These are phyloP conservation scores for Apiospora rasikravindrae DNA, from an alignment of 2,329 filamentous ascomycete genomes.

Conservation along the genomic window DNA sequence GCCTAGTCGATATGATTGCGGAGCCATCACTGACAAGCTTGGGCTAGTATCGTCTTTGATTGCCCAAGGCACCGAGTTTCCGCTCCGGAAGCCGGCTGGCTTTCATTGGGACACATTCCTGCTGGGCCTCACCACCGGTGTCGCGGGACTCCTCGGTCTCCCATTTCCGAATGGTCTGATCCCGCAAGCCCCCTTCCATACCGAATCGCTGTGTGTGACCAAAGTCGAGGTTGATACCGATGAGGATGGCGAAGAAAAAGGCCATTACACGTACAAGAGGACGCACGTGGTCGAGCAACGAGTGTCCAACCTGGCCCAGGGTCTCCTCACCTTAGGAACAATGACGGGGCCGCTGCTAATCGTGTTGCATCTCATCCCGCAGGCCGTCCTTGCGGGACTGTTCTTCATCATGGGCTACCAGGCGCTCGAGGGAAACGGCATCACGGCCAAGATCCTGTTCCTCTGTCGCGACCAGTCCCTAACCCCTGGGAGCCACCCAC, in stretches of 20 bases:
- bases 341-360: conserved; percentile 77
- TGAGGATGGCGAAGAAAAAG: conserved; percentile 55
- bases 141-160: conserved; percentile 76
- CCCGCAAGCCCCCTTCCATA: conserved; percentile 84
- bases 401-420: conserved; percentile 88
- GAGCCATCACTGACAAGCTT: conserved; percentile 19
- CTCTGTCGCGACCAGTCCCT: conserved; percentile 67
- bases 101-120: conserved; percentile 89
- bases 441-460: conserved; percentile 76
- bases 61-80: conserved; percentile 82
- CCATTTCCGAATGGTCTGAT: conserved; percentile 86
- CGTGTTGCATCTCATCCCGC: conserved; percentile 78
- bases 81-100: conserved; percentile 78
- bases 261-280: conserved; percentile 56
- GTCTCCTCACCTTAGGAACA: conserved; percentile 77
- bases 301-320: conserved; percentile 78
- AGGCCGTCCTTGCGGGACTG: conserved; percentile 78
- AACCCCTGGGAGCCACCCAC: conserved; percentile 63
- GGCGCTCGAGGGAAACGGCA: conserved; percentile 77
- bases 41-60: conserved; percentile 76
- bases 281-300: conserved; percentile 79
- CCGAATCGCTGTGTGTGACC: conserved; percentile 77
- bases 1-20: background rate
- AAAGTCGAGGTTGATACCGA: conserved; percentile 52
- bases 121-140: conserved; percentile 76